Base-by-base conservation (phyloP, 495 filamentous ascomycete genomes). In the Lophium mytilinum region DNA sequence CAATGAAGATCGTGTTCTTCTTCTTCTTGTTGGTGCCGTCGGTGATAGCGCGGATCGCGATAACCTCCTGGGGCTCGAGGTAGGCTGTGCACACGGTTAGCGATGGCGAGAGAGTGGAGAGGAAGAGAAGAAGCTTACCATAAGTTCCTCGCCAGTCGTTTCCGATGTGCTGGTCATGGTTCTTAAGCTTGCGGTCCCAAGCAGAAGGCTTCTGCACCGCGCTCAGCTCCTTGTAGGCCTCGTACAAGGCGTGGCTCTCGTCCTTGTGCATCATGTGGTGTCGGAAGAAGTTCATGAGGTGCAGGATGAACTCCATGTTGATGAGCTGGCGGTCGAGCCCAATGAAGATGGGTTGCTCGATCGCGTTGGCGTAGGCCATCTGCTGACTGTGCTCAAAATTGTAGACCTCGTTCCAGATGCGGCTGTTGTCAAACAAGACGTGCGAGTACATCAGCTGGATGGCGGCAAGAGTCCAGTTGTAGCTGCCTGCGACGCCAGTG, bases 261-360 rank as follows among this genome's bases (percentile, higher is more conserved):
- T 18, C 46, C 10, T 53, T 17, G 15, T 55, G 62, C 33, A 63
- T 52, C 60, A 73, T 68, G 55, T 73, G 68, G 50, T 62, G 62
- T 17, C 58, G 65, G 66, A 71, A 73, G 69, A 73, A 72, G 58
- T 71, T 70, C 24, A 71, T 37, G 42, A 63, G 45, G 51, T 72
- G 68, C 12, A 69, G 57, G 9, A 64, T 46, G 57, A 53, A 71
- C 21, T 59, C 52, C 59, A 69, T 63, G 55, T 69, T 64, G 48
- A 73, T 50, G 18, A 65, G 42, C 9, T 54, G 19, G 15, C 63
- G 54, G 42, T 67, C 53, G 34, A 15, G 14, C 35, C 68, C 68
- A 3, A 3, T 24, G 52, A 67, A 71, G 36, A 73, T 61, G 3
- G 66, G 67, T 5, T 51, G 34, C 5, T 34, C 12, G 12, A 33